Evolutionary conservation across 352 stramenopile species (phyloP), one percentile per base, ranked within the genome.

Genomic region (Pythium grandisporangium): DNA sequence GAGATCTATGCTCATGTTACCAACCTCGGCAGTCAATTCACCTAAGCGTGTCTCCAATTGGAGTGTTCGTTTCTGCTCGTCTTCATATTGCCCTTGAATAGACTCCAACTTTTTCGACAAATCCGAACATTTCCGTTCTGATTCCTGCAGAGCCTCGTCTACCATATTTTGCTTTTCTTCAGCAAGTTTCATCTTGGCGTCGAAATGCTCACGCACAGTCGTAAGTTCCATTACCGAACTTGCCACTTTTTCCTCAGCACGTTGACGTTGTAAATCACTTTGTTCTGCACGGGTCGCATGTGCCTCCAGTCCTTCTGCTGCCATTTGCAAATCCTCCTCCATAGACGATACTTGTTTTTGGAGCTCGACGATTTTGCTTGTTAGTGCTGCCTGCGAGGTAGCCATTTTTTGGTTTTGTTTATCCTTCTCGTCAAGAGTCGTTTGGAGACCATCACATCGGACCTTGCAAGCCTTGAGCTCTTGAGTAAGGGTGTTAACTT

Each of bases 361-460:
- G 10, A 93, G 46, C 26, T 73, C 60, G 53, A 84, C 72, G 25
- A 82, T 45, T 38, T 85, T 58, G 0, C 43, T 61, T 10, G 72
- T 89, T 42, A 89, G 70, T 2, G 70, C 53, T 13, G 64, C 58
- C 48, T 89, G 66, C 23, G 70, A 84, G 0, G 52, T 30, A 17
- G 61, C 58, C 66, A 86, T 87, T 32, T 79, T 82, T 14, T 69
- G 55, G 30, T 82, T 57, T 37, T 90, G 66, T 41, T 78, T 86
- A 23, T 88, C 64, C 42, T 86, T 85, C 32, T 81, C 66, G 1
- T 37, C 50, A 7, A 85, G n/a, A n/a, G 55, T 42, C 10, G 45
- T 30, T 26, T 77, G 51, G 5, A 88, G 37, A 12, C 53, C 43
- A 26, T 70, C 58, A 14, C 45, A 57, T 27, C 76, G 61, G n/a